These are phyloP conservation scores for Sindora glabra DNA, from an alignment of 306 rosid genomes.

Conservation along the genomic window DNA sequence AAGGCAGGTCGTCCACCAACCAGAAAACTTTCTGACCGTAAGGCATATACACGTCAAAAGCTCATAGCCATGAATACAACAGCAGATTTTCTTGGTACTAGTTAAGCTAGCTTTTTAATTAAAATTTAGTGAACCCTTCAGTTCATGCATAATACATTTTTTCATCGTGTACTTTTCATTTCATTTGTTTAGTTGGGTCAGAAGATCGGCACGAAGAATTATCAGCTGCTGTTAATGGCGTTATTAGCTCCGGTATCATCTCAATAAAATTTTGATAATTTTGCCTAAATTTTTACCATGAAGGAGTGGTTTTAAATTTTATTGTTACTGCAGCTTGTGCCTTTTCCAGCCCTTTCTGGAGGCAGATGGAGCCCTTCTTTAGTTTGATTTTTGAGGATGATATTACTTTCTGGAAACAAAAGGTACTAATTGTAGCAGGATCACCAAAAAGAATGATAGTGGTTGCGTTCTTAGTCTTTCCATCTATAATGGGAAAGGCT, in stretches of 20 bases:
- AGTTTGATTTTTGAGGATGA: slow-evolving; percentile 63
- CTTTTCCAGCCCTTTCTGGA: slow-evolving; percentile 73
- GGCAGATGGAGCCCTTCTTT: slow-evolving; percentile 79
- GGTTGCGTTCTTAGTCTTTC: neutral
- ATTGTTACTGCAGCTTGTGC: slow-evolving; percentile 48
- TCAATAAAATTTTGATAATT: slow-evolving; percentile 6
- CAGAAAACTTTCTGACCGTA: slow-evolving; percentile 89
- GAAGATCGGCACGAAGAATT: slow-evolving; percentile 89
- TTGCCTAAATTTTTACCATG: slow-evolving; percentile 8
- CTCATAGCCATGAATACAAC: slow-evolving; percentile 55
- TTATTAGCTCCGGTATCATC: slow-evolving; percentile 57
- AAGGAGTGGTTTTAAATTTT: slow-evolving; percentile 25
- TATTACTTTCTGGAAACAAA: slow-evolving; percentile 62
- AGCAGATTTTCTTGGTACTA: slow-evolving; percentile 79
- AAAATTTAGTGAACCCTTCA: neutral
- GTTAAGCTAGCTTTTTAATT: slow-evolving; percentile 1
- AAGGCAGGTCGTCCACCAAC: slow-evolving; percentile 98
- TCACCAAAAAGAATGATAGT: neutral
- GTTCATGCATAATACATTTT: slow-evolving; percentile 4
- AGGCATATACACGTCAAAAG: slow-evolving; percentile 88
- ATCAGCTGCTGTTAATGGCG: slow-evolving; percentile 83
- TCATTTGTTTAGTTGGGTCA: slow-evolving; percentile 63
- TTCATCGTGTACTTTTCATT: slow-evolving; percentile 29
- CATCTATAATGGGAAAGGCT: neutral
- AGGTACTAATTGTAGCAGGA: slow-evolving; percentile 47